Conservation (phyloP, 2,329 filamentous ascomycete species). For the Venturiaceae sp. region DNA sequence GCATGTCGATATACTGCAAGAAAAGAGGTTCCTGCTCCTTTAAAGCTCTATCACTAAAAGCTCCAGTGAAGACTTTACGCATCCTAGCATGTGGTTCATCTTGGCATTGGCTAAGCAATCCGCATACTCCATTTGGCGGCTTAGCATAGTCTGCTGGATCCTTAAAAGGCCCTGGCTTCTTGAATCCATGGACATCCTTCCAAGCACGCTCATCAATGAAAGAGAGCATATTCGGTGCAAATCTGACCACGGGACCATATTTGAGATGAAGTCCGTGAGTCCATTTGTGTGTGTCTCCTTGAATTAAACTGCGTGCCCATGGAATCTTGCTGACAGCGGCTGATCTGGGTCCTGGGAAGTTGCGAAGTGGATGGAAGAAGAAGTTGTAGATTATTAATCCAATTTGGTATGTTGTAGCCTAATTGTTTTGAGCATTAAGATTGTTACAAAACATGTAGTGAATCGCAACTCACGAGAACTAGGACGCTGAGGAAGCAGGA, state of each 20-base stretch:
- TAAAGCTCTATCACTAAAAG: slow-evolving; percentile 7
- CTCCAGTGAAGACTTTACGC: slow-evolving; percentile 6
- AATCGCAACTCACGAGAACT: too few species aligned
- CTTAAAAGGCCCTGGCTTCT: not conserved
- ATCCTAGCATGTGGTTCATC: slow-evolving; percentile 6
- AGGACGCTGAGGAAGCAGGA: too few species aligned
- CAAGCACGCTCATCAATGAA: slow-evolving; percentile 13
- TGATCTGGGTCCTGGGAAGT: slow-evolving; percentile 6
- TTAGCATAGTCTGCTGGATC: not conserved
- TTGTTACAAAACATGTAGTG: not conserved
- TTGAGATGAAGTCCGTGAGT: slow-evolving; percentile 8
- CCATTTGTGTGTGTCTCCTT: not conserved
- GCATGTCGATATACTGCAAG: slow-evolving; percentile 3
- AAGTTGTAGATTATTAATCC: slow-evolving; percentile 5
- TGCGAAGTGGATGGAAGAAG: slow-evolving; percentile 9
- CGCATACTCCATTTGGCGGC: not conserved
- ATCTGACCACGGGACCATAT: slow-evolving; percentile 16
- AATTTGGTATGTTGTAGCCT: not conserved
- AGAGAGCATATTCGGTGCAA: slow-evolving; percentile 14
- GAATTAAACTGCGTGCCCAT: not conserved
- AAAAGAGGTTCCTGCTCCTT: slow-evolving; percentile 10
- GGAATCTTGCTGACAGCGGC: not conserved
- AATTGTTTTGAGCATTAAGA: not conserved
- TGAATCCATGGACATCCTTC: slow-evolving; percentile 18
- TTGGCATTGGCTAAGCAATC: not conserved